These are phyloP conservation scores for Grigorovia transvaalensis DNA, from an alignment of 805 yeast species.

Conservation along the genomic window DNA sequence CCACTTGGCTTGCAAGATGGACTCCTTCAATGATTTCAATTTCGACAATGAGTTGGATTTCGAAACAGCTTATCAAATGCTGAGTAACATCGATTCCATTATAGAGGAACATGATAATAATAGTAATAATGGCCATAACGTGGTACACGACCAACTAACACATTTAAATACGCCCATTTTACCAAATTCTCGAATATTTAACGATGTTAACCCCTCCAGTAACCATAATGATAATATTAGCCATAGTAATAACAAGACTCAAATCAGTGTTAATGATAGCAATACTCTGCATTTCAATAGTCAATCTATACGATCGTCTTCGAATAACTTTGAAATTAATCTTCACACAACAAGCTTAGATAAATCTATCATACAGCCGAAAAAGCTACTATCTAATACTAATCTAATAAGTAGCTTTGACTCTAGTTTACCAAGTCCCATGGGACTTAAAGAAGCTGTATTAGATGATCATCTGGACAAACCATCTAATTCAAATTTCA, in stretches of 20 bases:
- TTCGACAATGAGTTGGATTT: conserved; percentile 25
- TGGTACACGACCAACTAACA: not conserved
- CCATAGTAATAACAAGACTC: not conserved
- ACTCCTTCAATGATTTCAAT: conserved; percentile 17
- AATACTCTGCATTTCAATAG: not conserved
- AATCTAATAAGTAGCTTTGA: too few relatives aligned
- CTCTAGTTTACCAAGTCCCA: too few relatives aligned
- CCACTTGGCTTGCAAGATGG: not conserved
- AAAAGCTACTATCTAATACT: not conserved
- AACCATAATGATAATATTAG: not conserved
- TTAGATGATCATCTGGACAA: too few relatives aligned
- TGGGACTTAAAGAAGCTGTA: too few relatives aligned
- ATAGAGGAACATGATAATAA: not conserved
- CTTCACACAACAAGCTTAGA: not conserved
- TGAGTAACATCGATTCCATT: conserved; percentile 13
- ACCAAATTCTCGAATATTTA: not conserved
- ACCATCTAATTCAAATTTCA: too few relatives aligned
- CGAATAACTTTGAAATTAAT: not conserved
- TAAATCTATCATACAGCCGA: not conserved
- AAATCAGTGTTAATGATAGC: not conserved
- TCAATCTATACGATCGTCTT: not conserved
- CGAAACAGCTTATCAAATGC: conserved; percentile 27
- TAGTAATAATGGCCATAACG: not conserved
- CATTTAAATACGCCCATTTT: not conserved
- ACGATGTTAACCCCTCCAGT: not conserved